Percentiles rank a stretch among this genome's conserved stretches.
Conservation (phyloP, 768 basidiomycete genomes). For the Brasilioporus rufonigricans region DNA sequence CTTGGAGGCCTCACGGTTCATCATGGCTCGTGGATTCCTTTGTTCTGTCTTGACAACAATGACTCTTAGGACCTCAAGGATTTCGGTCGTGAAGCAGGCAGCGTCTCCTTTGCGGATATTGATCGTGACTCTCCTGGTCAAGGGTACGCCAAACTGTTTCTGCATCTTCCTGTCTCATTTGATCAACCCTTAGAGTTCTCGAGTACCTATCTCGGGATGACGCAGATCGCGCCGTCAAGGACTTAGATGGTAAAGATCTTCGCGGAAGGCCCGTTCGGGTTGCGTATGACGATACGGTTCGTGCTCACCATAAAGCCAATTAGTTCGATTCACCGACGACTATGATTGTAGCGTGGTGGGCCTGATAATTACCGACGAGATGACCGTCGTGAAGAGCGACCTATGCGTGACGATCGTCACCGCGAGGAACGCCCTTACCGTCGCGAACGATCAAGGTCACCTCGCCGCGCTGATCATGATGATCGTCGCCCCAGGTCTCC, state of each 20-base stretch:
- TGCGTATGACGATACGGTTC: slow-evolving; percentile 57
- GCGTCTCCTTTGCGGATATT: slow-evolving; percentile 92
- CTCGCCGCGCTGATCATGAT: slow-evolving; percentile 69
- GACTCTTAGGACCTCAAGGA: slow-evolving; percentile 90
- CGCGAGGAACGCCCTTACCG: slow-evolving; percentile 63
- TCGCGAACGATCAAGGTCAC: slow-evolving; percentile 83
- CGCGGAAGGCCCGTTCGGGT: slow-evolving; percentile 81
- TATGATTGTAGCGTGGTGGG: slow-evolving; percentile 50
- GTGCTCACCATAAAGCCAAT: slow-evolving; percentile 23
- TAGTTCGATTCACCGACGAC: background rate
- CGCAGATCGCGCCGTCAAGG: slow-evolving; percentile 89
- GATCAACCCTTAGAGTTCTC: slow-evolving; percentile 58
- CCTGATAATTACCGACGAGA: slow-evolving; percentile 77
- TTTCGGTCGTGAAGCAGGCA: slow-evolving; percentile 91
- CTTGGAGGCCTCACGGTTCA: slow-evolving; percentile 22
- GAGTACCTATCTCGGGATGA: slow-evolving; percentile 89
- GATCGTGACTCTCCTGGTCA: slow-evolving; percentile 83
- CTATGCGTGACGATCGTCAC: slow-evolving; percentile 52
- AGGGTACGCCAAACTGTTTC: slow-evolving; percentile 57
- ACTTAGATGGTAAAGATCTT: slow-evolving; percentile 82
- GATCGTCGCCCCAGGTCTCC: slow-evolving; percentile 84
- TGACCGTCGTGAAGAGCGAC: slow-evolving; percentile 61
- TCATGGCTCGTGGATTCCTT: slow-evolving; percentile 7
- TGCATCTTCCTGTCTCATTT: background rate
- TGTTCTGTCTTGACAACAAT: slow-evolving; percentile 26